Evolutionary conservation across 2,329 filamentous ascomycete species (phyloP).

Genomic region (Geoglossum cookeanum): DNA sequence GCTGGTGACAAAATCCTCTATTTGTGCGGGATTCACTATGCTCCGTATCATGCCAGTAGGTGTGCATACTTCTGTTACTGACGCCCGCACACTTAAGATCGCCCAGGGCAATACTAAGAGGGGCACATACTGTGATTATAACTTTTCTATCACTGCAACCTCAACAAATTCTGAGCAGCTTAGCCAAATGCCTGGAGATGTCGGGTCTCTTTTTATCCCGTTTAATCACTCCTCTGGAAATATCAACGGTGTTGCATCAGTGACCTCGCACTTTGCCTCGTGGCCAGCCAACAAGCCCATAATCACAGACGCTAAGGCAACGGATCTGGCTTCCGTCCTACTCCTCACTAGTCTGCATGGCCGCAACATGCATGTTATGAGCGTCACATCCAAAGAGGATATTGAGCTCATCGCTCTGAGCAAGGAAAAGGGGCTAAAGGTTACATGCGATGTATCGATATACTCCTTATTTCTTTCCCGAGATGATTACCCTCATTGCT

Average conservation of each 20-base stretch:
- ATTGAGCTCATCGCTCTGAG: conserved; percentile 58
- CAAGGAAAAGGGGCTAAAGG: conserved; percentile 64
- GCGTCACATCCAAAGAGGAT: conserved; percentile 63
- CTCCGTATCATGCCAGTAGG: conserved; percentile 61
- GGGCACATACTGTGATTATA: conserved; percentile 57
- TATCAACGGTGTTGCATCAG: conserved; percentile 65
- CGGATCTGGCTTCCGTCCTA: conserved; percentile 62
- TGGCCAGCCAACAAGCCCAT: conserved; percentile 67
- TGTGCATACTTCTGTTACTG: conserved; percentile 51
- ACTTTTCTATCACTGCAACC: conserved; percentile 58
- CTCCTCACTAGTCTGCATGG: conserved; percentile 60
- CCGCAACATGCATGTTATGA: conserved; percentile 62
- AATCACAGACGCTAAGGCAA: conserved; percentile 62
- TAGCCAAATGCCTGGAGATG: conserved; percentile 49
- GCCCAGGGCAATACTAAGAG: conserved; percentile 52
- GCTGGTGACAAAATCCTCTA: conserved; percentile 50
- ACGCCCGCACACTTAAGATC: conserved; percentile 48
- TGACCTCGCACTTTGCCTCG: conserved; percentile 58
- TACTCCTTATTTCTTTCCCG: conserved; percentile 60
- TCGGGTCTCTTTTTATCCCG: conserved; percentile 64
- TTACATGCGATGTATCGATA: conserved; percentile 67
- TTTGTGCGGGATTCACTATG: conserved; percentile 63
- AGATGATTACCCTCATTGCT: conserved; percentile 47
- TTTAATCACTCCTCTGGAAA: conserved; percentile 68
- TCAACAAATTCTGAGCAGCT: conserved; percentile 57